phyloP scores from a whole-genome alignment of 2,329 filamentous ascomycete genomes.

The Arthroderma sp. region DNA sequence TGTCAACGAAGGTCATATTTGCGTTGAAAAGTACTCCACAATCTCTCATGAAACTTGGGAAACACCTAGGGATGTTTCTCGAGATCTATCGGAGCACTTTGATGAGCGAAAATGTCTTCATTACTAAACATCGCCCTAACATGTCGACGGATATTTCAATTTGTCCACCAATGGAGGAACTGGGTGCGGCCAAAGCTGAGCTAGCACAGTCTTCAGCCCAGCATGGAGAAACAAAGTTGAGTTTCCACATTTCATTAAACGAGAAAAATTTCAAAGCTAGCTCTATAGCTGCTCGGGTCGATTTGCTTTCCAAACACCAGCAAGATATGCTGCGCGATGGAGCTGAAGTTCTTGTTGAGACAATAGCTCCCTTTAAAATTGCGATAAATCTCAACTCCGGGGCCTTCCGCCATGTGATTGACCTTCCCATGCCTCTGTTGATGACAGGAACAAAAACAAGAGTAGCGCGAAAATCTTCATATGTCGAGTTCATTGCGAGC shows the following conservation, averaged over 20 bases:
- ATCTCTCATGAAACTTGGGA: slow-evolving; percentile 4
- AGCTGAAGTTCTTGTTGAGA: slow-evolving; percentile 3
- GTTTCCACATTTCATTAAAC: slow-evolving; percentile 3
- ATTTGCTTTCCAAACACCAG: slow-evolving; percentile 3
- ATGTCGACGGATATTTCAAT: slow-evolving; percentile 8
- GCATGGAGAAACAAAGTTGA: neutral
- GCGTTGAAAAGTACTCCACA: slow-evolving; percentile 11
- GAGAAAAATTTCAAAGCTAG: slow-evolving; percentile 3
- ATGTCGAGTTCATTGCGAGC: slow-evolving; percentile 19
- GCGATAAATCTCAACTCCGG: slow-evolving; percentile 5
- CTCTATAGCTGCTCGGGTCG: slow-evolving; percentile 7
- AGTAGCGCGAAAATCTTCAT: slow-evolving; percentile 20
- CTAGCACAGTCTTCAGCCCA: neutral
- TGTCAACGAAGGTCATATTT: slow-evolving; percentile 11
- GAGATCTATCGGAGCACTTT: slow-evolving; percentile 12
- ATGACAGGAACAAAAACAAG: slow-evolving; percentile 12
- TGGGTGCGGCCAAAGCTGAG: neutral
- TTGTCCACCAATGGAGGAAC: slow-evolving; percentile 2
- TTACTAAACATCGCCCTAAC: slow-evolving; percentile 18
- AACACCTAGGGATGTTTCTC: slow-evolving; percentile 11
- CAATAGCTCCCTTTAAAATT: slow-evolving; percentile 10
- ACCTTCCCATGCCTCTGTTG: slow-evolving; percentile 15
- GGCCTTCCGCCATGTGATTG: slow-evolving; percentile 4
- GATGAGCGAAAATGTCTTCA: slow-evolving; percentile 13
- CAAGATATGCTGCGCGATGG: slow-evolving; percentile 5